Base-by-base conservation (phyloP, 306 rosid genomes). In the Vigna reflexopilosa region DNA sequence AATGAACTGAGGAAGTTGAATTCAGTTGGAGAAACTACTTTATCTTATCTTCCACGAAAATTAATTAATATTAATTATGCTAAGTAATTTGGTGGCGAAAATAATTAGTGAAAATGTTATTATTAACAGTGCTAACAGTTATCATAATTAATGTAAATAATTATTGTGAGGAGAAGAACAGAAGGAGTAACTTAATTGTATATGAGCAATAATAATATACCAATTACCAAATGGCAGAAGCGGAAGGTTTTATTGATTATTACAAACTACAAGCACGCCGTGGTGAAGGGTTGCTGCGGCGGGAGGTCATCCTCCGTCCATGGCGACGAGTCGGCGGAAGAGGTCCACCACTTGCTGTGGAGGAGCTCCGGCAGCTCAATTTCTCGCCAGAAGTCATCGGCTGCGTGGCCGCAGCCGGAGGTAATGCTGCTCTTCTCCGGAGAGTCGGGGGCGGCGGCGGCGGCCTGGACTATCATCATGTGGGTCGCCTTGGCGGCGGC, bases 401-500 rank as follows among this genome's bases (percentile, higher is more conserved):
- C 81, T 12, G 44, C 55, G 19, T 51, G 50, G 50, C 67, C 61
- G 14, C 61, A 9, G n/a, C 64, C 76, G 3, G 81, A 62, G 12
- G 47, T 32, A 26, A 34, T 80, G 76, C 62, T n/a, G 55, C 59
- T 19, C 61, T 82, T 70, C 55, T 70, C 84, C 57, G 81, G 44
- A 2, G 38, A 71, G 24, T 30, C 2, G 3, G 4, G 13, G n/a
- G 7, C 47, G 2, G 34, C 30, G 2, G 45, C 34, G 32, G 47
- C 59, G 14, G 22, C 70, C 38, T 75, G 54, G n/a, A 22, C 77
- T 83, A 84, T 81, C 81, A 84, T 77, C 78, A 79, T 81, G 0
- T 77, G 88, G 2, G 97, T 96, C 0, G 97, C 97, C 82, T 85
- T 83, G 8, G 93, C 88, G 6, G 97, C 96, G 1, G 97, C 97